Percentiles rank a stretch among this genome's conserved stretches.
Evolutionary conservation across 192 early-diverging fungal species (phyloP).

Genomic region (Backusella tarrabulga): DNA sequence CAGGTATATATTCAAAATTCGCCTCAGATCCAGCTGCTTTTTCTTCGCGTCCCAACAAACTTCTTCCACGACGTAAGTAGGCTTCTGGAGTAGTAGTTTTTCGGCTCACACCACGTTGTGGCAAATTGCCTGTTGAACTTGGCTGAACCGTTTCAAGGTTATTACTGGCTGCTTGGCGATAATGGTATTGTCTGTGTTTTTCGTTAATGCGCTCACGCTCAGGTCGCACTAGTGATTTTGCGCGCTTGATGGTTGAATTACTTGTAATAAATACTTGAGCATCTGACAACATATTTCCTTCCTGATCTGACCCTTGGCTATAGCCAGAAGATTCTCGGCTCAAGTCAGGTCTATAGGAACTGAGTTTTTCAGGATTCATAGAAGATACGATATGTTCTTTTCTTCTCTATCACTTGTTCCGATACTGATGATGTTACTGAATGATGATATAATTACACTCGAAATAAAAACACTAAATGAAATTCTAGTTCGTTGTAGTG

Average conservation of each 20-base stretch:
- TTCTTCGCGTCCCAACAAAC: slow-evolving; percentile 43
- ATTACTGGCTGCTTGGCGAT: slow-evolving; percentile 39
- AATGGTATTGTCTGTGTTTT: slow-evolving; percentile 48
- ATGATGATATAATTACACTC: background rate
- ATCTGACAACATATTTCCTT: slow-evolving; percentile 10
- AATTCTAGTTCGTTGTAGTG: background rate
- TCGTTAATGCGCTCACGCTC: slow-evolving; percentile 55
- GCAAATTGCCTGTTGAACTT: slow-evolving; percentile 25
- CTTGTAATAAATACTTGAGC: slow-evolving; percentile 6
- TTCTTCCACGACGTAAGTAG: slow-evolving; percentile 38
- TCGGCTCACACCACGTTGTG: slow-evolving; percentile 6
- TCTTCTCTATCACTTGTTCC: background rate
- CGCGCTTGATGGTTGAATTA: slow-evolving; percentile 37
- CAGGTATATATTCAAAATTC: background rate
- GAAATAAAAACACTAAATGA: background rate
- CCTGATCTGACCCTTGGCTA: slow-evolving; percentile 4
- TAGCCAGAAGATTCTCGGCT: slow-evolving; percentile 16
- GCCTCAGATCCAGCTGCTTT: background rate
- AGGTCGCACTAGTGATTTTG: slow-evolving; percentile 70
- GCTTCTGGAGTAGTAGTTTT: slow-evolving; percentile 15
- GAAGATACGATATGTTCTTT: background rate
- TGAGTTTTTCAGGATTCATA: background rate
- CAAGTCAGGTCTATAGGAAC: background rate
- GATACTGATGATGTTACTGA: background rate
- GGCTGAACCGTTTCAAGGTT: slow-evolving; percentile 23